Conservation (phyloP, 768 basidiomycete species). For the Mycena vulgaris region DNA sequence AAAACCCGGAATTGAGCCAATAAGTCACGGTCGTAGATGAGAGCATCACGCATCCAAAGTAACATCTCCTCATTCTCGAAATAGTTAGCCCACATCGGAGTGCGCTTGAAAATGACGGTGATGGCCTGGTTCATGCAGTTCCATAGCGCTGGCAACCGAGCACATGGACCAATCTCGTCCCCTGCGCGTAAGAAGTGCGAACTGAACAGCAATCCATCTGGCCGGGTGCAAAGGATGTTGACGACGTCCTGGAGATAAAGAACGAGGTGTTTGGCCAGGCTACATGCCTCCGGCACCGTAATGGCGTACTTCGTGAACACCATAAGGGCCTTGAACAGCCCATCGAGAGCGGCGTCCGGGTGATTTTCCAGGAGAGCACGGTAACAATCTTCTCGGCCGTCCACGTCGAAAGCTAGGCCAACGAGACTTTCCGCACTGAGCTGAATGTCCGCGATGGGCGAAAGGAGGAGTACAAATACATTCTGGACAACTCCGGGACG, state of each 20-base stretch:
- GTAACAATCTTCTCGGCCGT: constrained; percentile 90
- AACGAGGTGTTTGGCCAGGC: constrained; percentile 90
- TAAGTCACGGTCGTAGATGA: constrained; percentile 93
- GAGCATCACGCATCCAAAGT: constrained; percentile 98
- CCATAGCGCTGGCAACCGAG: constrained; percentile 84
- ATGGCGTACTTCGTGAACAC: constrained; percentile 76
- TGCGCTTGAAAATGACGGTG: constrained; percentile 87
- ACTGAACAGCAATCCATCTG: constrained; percentile 79
- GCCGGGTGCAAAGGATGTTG: constrained; percentile 85
- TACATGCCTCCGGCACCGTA: constrained; percentile 87
- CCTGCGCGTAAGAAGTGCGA: constrained; percentile 62
- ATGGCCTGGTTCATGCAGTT: constrained; percentile 84
- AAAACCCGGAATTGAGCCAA: constrained; percentile 86
- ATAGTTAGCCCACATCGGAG: constrained; percentile 85
- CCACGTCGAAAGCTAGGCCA: constrained; percentile 91
- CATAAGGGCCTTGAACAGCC: constrained; percentile 77
- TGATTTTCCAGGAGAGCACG: constrained; percentile 80
- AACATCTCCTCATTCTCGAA: constrained; percentile 91
- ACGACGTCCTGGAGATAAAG: constrained; percentile 94
- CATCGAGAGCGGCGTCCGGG: constrained; percentile 77
- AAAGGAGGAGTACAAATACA: constrained; percentile 81
- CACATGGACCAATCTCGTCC: constrained; percentile 62
- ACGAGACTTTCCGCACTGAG: constrained; percentile 84
- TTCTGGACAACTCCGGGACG: constrained; percentile 71
- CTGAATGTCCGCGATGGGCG: constrained; percentile 84